Evolutionary conservation across 768 basidiomycete species (phyloP), one percentile per base, ranked within the genome.

Genomic region (Leucosporidium scottii): DNA sequence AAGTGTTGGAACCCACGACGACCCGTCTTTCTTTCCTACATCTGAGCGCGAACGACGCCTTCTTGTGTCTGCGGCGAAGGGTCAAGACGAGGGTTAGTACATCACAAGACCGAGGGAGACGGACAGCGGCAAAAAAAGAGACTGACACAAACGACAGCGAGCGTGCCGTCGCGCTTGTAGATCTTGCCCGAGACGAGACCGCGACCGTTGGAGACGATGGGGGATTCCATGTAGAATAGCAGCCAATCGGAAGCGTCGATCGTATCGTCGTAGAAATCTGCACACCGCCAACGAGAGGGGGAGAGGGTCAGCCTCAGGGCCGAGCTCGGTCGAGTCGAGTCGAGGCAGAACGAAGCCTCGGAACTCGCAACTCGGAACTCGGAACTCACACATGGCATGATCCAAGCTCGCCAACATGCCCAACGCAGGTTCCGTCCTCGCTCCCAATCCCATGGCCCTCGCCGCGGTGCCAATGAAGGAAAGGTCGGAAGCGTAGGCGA

Each of bases 161-260:
- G 69, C 2, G 54, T 67, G 5, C 75, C 75, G 31, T 73, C 71
- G 17, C 66, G 54, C 51, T 69, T 74, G 65, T 74, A 75, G 48
- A 76, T 74, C 28, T 70, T 34, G 7, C 73, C 73, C 7, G 58
- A 55, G 10, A 71, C 75, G 25, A 72, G 57, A 1, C 75, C 75
- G 0, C 75, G 36, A 0, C 75, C 73, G n/a, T 63, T 64, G 21
- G 64, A 48, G 3, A 70, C 66, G 6, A 69, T 55, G 13, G 67
- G 67, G 28, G 66, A 62, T 12, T 70, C 59, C 73, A 75, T 75
- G 48, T 59, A 68, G 62, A 67, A 75, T 0, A 75, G 53, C 21
- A 73, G 58, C 69, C 72, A 75, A 21, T 75, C 71, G 50, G 71
- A 67, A 20, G 66, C 68, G 27, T 71, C 64, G 12, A 66, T 47